Evolutionary conservation across 2,329 filamentous ascomycete genomes (phyloP), one percentile per base, ranked within the genome.

Genomic region (Alternaria arbusti): DNA sequence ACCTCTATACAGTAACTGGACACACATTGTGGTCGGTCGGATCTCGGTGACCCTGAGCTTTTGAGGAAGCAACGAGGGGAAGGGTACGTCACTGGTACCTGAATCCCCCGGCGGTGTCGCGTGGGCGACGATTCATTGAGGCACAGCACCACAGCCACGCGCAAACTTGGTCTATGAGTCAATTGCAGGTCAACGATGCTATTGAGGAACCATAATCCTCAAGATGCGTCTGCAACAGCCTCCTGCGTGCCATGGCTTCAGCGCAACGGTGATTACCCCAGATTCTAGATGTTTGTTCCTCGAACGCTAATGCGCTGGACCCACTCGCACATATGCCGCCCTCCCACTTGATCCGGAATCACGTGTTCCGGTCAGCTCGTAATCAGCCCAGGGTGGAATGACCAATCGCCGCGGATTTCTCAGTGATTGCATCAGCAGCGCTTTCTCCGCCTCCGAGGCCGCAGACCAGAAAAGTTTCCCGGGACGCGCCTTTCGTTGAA

Each of bases 371-470:
- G 25, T 45, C 59, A 54, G 26, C 28, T 55, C 32, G 54, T 28
- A 51, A 57, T 49, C 46, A 20, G 45, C 40, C 44, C 54, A 50
- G 40, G 5, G 32, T 61, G 46, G 55, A 25, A 62, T 65, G 62
- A 65, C 65, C 62, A 67, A 67, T 67, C 61, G 49, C 56, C 58
- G 56, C 60, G 25, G 44, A 50, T 23, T 49, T 49, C 30, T 44
- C 40, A 59, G 40, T 59, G 59, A 57, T 57, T 57, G 49, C 55
- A 55, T 62, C 54, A 61, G 58, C 51, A 59, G 59, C 64, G 57
- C 54, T 63, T 71, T 74, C 63, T 62, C 60, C 63, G 70, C 74
- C 70, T 72, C 74, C 73, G 73, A 75, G 65, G 70, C 68, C 74
- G 71, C 67, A 65, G 47, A 43, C 64, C 60, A 67, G 64, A 66